These are phyloP conservation scores for Pinus taeda DNA, from an alignment of 75 land plant genomes.

Conservation along the genomic window DNA sequence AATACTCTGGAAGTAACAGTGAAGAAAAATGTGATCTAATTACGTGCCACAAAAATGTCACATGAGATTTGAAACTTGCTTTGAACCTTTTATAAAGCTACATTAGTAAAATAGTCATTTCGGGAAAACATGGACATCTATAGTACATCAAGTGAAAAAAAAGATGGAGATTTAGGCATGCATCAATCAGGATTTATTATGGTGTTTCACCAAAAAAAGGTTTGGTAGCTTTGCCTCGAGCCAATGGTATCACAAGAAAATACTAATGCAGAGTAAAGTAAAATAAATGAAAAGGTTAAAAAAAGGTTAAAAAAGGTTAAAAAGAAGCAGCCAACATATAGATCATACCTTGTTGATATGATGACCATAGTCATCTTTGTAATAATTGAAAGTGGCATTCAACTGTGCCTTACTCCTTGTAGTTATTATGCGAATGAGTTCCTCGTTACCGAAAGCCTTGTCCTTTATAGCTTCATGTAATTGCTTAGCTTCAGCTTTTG, in stretches of 20 bases:
- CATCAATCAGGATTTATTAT: not conserved
- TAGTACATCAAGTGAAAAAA: too few species aligned
- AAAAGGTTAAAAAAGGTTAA: not conserved
- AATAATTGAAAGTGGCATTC: slow-evolving; percentile 65
- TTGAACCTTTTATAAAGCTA: too few species aligned
- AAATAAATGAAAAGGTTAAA: not conserved
- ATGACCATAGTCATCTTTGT: slow-evolving; percentile 64
- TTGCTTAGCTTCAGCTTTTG: slow-evolving; percentile 60
- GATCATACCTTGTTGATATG: slow-evolving; percentile 55
- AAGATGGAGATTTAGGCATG: too few species aligned
- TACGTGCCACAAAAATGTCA: too few species aligned
- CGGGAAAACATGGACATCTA: too few species aligned
- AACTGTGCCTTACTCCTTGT: slow-evolving; percentile 81
- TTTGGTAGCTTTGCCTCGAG: not conserved
- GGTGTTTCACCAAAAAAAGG: not conserved
- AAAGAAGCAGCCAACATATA: not conserved
- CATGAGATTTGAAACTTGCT: too few species aligned
- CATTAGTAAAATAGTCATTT: too few species aligned
- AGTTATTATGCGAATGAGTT: slow-evolving; percentile 62
- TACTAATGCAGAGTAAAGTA: not conserved
- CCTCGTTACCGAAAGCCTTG: slow-evolving; percentile 41
- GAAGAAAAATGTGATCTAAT: too few species aligned
- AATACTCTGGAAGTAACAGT: too few species aligned
- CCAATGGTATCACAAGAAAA: not conserved
- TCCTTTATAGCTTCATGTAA: slow-evolving; percentile 47